Evolutionary conservation across 768 basidiomycete genomes (phyloP).

Genomic region (Auricularia cornea): DNA sequence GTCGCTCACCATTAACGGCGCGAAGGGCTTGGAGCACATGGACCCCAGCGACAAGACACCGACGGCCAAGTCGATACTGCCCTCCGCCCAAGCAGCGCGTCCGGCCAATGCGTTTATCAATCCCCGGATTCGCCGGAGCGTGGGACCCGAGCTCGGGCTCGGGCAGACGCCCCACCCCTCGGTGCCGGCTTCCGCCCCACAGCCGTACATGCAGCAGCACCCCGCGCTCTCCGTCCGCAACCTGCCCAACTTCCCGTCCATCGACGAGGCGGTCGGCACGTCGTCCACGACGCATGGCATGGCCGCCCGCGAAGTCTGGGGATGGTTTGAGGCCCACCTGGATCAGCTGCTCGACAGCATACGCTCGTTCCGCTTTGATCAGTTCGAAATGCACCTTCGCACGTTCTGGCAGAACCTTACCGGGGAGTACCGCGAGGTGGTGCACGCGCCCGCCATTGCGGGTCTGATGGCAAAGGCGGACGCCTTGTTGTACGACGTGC

Average conservation of each 20-base stretch:
- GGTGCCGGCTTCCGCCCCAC: slow-evolving; percentile 17
- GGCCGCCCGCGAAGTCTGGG: slow-evolving; percentile 82
- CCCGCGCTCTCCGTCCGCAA: slow-evolving; percentile 61
- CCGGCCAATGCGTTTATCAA: slow-evolving; percentile 37
- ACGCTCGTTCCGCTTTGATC: slow-evolving; percentile 72
- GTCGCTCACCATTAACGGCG: slow-evolving; percentile 58
- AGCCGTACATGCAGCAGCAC: slow-evolving; percentile 35
- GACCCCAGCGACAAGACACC: slow-evolving; percentile 82
- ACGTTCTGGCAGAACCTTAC: slow-evolving; percentile 75
- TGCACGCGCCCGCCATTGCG: slow-evolving; percentile 82
- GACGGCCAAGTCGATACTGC: slow-evolving; percentile 66
- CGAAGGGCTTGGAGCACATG: slow-evolving; percentile 50
- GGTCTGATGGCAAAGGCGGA: slow-evolving; percentile 85
- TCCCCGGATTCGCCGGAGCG: slow-evolving; percentile 1
- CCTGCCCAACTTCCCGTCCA: slow-evolving; percentile 72
- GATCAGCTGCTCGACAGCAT: slow-evolving; percentile 75
- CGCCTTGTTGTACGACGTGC: slow-evolving; percentile 83
- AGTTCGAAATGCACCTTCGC: slow-evolving; percentile 80
- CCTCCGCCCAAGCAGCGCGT: slow-evolving; percentile 64
- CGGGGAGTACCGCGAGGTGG: slow-evolving; percentile 75
- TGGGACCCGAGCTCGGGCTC: not conserved
- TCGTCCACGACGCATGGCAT: slow-evolving; percentile 67
- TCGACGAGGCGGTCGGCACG: slow-evolving; percentile 74
- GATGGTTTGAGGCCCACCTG: slow-evolving; percentile 86
- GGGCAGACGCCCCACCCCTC: not conserved